Evolutionary conservation across 2,329 filamentous ascomycete species (phyloP).

Genomic region (Incumbomyces lentus): DNA sequence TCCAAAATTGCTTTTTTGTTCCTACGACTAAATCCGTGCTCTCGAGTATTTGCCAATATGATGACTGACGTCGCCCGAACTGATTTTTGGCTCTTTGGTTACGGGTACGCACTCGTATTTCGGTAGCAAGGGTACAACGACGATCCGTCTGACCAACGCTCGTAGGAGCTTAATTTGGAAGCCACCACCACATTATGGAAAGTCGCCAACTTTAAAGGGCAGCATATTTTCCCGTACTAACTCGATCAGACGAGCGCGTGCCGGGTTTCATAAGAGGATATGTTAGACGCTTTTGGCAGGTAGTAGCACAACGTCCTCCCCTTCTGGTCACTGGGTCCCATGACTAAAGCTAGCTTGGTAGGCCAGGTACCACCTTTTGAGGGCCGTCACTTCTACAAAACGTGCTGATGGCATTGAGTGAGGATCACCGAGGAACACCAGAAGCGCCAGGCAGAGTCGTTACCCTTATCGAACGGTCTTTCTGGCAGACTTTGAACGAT

Average conservation of each 20-base stretch:
- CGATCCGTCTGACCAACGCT: background rate
- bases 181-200: slow-evolving; percentile 91
- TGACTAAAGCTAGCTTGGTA: slow-evolving; percentile 10
- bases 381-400: background rate
- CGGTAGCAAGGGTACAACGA: background rate
- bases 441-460: slow-evolving; percentile 81
- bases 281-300: slow-evolving; percentile 96
- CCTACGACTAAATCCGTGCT: too few relatives aligned
- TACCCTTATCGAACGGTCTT: slow-evolving; percentile 74
- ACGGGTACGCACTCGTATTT: slow-evolving; percentile 53
- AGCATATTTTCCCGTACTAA: background rate
- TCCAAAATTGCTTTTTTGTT: too few relatives aligned
- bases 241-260: slow-evolving; percentile 59
- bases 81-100: slow-evolving; percentile 95
- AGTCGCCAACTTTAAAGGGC: background rate
- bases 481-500: slow-evolving; percentile 66
- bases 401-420: slow-evolving; percentile 41
- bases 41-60: too few relatives aligned
- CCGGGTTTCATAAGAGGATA: slow-evolving; percentile 90
- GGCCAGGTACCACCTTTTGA: slow-evolving; percentile 16
- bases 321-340: slow-evolving; percentile 7
- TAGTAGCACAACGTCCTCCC: slow-evolving; percentile 36
- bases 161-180: slow-evolving; percentile 92
- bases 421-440: slow-evolving; percentile 90
- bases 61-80: too few relatives aligned